These are phyloP conservation scores for Saturnispora ahearnii DNA, from an alignment of 805 yeast genomes.

Conservation along the genomic window DNA sequence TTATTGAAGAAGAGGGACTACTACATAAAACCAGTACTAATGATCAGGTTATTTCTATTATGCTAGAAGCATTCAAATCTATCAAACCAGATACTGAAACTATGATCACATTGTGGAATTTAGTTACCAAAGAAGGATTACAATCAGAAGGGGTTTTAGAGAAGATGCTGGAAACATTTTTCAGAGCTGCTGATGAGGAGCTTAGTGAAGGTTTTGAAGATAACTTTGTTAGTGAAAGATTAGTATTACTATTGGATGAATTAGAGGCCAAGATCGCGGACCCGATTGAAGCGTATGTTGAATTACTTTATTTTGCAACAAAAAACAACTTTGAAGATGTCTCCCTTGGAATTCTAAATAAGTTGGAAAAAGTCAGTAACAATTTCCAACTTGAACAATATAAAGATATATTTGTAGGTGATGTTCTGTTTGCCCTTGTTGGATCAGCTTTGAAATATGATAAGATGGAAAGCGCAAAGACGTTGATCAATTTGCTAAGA, in stretches of 20 bases:
- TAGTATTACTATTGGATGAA: constrained; percentile 15
- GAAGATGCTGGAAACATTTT: constrained; percentile 17
- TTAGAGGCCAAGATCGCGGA: constrained; percentile 14
- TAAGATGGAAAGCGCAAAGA: constrained; percentile 13
- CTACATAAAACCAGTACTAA: constrained; percentile 10
- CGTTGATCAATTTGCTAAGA: constrained; percentile 13
- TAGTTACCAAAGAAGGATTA: constrained; percentile 11
- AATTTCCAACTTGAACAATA: constrained; percentile 15
- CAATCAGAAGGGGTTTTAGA: constrained; percentile 6
- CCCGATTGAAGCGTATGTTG: constrained; percentile 23
- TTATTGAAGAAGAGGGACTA: constrained; percentile 20
- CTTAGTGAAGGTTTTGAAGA: constrained; percentile 22
- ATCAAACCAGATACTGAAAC: constrained; percentile 25
- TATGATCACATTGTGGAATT: constrained; percentile 16
- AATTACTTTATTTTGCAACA: constrained; percentile 24
- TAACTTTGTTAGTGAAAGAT: constrained; percentile 18
- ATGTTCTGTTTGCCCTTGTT: constrained; percentile 22
- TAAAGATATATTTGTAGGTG: constrained; percentile 16
- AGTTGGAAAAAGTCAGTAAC: constrained; percentile 14
- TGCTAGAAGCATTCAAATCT: constrained; percentile 25
- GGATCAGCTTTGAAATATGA: constrained; percentile 20
- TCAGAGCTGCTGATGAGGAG: constrained; percentile 24
- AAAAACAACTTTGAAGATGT: constrained; percentile 23
- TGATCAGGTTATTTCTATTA: constrained; percentile 21
- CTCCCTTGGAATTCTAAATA: constrained; percentile 16